Percentiles rank a stretch among this genome's conserved stretches.
phyloP scores from a whole-genome alignment of 345 rosid species.

The Syzygium aromaticum region DNA sequence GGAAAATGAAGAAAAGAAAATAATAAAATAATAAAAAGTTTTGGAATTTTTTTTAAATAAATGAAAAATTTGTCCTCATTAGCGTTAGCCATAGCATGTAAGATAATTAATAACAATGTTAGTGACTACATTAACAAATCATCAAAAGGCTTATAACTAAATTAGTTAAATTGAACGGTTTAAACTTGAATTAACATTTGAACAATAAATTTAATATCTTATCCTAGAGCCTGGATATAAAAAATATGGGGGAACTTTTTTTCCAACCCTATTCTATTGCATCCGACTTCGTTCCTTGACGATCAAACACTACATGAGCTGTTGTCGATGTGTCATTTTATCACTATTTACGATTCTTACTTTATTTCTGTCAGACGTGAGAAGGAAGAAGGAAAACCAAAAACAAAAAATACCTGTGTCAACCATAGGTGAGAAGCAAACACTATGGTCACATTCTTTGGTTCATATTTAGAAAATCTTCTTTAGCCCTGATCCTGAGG shows the following conservation, averaged over 20 bases:
- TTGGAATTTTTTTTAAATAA: neutral
- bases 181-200: fast-evolving
- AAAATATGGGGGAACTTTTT: neutral
- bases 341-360: neutral
- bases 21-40: neutral
- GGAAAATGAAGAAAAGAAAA: neutral
- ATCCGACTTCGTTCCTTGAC: neutral
- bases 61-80: neutral
- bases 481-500: neutral
- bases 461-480: neutral
- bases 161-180: neutral
- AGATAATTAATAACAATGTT: fast-evolving
- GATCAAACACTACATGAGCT: neutral
- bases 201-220: neutral
- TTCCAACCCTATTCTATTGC: neutral
- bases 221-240: neutral
- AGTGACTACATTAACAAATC: fast-evolving
- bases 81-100: neutral
- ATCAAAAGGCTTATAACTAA: fast-evolving
- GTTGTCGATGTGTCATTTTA: neutral
- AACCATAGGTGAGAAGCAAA: neutral
- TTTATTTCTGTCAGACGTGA: neutral
- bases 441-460: neutral
- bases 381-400: neutral
- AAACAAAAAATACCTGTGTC: neutral